phyloP scores from a whole-genome alignment of 768 basidiomycete genomes.

The Sporobolomyces phaffii region DNA sequence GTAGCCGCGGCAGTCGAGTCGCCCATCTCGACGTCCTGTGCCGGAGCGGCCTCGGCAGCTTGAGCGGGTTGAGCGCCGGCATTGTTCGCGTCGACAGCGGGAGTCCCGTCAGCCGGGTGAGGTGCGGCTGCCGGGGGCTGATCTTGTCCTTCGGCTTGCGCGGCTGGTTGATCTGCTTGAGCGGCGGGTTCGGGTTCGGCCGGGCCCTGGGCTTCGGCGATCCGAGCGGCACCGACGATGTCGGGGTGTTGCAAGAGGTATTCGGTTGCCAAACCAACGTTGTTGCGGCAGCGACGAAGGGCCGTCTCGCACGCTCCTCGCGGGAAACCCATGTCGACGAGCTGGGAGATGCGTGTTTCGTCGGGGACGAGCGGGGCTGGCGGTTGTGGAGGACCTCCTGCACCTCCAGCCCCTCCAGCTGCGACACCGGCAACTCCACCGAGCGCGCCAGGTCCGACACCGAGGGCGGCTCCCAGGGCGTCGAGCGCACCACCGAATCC shows the following conservation, averaged over 20 bases:
- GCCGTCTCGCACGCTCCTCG: slow-evolving; percentile 81
- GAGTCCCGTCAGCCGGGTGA: not conserved
- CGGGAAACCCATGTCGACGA: slow-evolving; percentile 95
- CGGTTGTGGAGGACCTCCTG: slow-evolving; percentile 9
- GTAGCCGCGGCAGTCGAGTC: slow-evolving; percentile 11
- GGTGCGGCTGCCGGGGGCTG: not conserved
- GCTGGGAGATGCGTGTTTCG: slow-evolving; percentile 69
- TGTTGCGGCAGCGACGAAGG: slow-evolving; percentile 75
- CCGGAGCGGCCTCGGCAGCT: not conserved
- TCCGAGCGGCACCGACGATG: slow-evolving; percentile 50
- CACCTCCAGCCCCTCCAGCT: slow-evolving; percentile 20
- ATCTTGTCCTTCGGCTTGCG: slow-evolving; percentile 21
- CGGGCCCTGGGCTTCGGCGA: slow-evolving; percentile 15
- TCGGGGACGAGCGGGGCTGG: slow-evolving; percentile 55
- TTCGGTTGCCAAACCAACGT: slow-evolving; percentile 81
- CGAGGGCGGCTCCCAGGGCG: slow-evolving; percentile 16
- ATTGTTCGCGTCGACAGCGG: slow-evolving; percentile 35
- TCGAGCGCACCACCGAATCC: slow-evolving; percentile 18
- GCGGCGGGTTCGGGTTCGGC: slow-evolving; percentile 37
- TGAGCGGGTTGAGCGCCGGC: not conserved
- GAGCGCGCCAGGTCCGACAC: not conserved
- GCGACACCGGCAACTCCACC: slow-evolving; percentile 36
- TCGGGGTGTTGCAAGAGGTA: slow-evolving; percentile 75
- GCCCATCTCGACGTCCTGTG: slow-evolving; percentile 41
- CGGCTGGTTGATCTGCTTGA: slow-evolving; percentile 25